Base-by-base conservation (phyloP, 176 grass and related monocot genomes). In the Lolium rigidum region DNA sequence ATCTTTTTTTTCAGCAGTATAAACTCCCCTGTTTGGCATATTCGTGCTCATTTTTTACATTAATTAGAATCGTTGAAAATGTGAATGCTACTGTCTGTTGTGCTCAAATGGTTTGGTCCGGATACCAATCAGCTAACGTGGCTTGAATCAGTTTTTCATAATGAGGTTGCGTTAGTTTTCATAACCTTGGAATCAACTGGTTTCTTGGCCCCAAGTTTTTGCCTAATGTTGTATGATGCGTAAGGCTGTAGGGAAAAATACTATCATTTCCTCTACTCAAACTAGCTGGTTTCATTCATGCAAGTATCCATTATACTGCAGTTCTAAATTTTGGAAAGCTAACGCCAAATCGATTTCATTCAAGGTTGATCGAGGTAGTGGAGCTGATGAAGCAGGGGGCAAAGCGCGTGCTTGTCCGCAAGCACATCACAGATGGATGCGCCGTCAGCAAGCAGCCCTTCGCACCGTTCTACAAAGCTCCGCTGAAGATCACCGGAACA, bases 351-450 rank as follows among this genome's bases (percentile, higher is more conserved):
- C 41, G 48, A 75, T 37, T 70, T 10, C 3, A 7, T 51, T 4
- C 71, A 74, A 94, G 93, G 87, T 86, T 92, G 82, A 85, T 90
- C 17, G 93, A 94, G 59, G 82, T 87, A 51, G 20, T 94, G 63
- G 90, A 94, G 62, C 48, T 94, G 3, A 94, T 92, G 93, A 90
- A 92, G 90, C 85, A 80, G 54, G 93, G 90, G 1, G 87, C 76
- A 11, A 81, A 75, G 66, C 73, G 85, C 2, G 82, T 94, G 1
- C 87, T 94, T 10, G 87, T 92, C 11, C 84, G 87, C 18, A 94
- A 85, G 84, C 80, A 81, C 73, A 49, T 78, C 67, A 68, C 84
- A 2, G 78, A 90, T 2, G 60, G 61, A 35, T 80, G 87, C 76
- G 49, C 72, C 18, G 71, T 83, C 14, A 80, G 68, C 70, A 91